Evolutionary conservation across 805 yeast genomes (phyloP), one percentile per base, ranked within the genome.

Genomic region (Candida silvatica): DNA sequence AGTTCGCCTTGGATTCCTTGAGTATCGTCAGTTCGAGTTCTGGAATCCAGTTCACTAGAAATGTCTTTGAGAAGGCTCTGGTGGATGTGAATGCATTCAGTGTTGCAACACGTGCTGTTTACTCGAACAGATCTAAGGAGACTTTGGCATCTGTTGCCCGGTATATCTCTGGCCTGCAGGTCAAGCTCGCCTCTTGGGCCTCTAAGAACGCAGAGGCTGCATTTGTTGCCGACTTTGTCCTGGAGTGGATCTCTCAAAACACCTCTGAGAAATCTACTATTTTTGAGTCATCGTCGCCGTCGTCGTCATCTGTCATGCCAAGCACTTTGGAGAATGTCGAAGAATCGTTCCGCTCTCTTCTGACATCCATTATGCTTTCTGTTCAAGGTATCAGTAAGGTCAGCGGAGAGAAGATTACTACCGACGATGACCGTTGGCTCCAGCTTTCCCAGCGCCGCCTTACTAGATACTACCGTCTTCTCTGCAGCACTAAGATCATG

Each of bases 301-400:
- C 59, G 12, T n/a, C n/a, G n/a, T n/a, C n/a, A n/a, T n/a, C n/a
- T n/a, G n/a, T n/a, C n/a, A 3, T 28, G 31, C n/a, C n/a, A n/a
- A n/a, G n/a, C 29, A 34, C 32, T 18, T 39, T 52, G 17, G 45
- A 41, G 4, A 63, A 62, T 23, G 61, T 74, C 29, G 86, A 81
- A 42, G 32, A 37, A 2, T 45, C 59, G 2, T 62, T 79, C 39
- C 63, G 79, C 36, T 61, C 67, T 16, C 47, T 82, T 3, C 64
- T 77, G 4, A 71, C 71, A 14, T 67, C 80, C 3, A 67, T 85
- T 15, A 57, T 87, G 36, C 63, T 88, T 20, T 68, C 80, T 1
- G 69, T 82, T 44, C 97, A 88, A 56, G 71, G 72, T 40, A 56
- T 70, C 6, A 59, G 61, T 32, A 72, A 62, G 23, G 43, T 49